A percentile compares a stretch with the other conserved stretches of the same genome.
These are phyloP conservation scores for Neopestalotiopsis sp. DNA, from an alignment of 2,329 filamentous ascomycete species.

Conservation along the genomic window DNA sequence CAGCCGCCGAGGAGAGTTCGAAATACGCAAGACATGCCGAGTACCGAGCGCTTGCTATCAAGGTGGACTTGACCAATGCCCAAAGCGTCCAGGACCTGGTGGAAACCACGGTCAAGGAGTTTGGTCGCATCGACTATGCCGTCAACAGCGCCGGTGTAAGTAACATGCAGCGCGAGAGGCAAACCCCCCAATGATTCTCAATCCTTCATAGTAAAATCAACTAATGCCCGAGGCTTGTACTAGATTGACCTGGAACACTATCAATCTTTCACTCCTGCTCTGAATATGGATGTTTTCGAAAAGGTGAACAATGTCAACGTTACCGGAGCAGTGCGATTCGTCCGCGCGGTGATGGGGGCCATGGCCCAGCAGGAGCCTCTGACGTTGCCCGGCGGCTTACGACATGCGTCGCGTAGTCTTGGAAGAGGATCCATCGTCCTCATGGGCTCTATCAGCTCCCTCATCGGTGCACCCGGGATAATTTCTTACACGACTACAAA, in stretches of 20 bases:
- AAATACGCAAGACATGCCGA: background rate
- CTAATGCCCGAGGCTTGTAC: background rate
- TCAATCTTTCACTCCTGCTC: background rate
- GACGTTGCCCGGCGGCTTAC: background rate
- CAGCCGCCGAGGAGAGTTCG: background rate
- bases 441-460: background rate
- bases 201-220: background rate
- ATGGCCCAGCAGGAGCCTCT: background rate
- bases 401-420: background rate
- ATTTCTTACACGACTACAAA: background rate
- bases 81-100: background rate
- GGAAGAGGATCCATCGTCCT: constrained; percentile 6
- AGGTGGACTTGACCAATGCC: background rate
- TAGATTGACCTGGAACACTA: background rate
- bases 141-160: constrained; percentile 13
- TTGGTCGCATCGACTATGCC: constrained; percentile 3
- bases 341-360: background rate
- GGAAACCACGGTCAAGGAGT: background rate
- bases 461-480: background rate
- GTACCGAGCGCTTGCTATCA: background rate
- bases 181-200: no score
- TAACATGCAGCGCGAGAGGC: no score
- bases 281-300: background rate
- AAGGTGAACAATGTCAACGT: background rate
- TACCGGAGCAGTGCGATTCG: background rate